Evolutionary conservation across 192 early-diverging fungal species (phyloP).

Genomic region (Entrophospora sp.): DNA sequence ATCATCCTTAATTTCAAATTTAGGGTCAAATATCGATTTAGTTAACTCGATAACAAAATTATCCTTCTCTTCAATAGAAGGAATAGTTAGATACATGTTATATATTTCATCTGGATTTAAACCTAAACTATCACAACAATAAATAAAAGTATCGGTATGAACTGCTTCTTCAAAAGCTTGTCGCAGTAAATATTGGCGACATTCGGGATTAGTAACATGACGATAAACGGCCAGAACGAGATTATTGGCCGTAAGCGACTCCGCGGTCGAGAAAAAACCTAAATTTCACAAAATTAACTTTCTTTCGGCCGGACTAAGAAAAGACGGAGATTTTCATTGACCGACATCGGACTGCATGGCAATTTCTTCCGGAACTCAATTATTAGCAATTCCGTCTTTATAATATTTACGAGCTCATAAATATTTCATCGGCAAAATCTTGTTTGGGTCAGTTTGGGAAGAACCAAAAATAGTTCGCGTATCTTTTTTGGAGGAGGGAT

Average conservation of each 20-base stretch:
- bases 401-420: slow-evolving; percentile 4
- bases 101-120: slow-evolving; percentile 8
- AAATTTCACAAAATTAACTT: background rate
- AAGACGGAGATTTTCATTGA: background rate
- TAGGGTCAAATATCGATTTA: slow-evolving; percentile 2
- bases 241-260: slow-evolving; percentile 2
- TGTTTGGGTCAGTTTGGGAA: slow-evolving; percentile 5
- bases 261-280: slow-evolving; percentile 1
- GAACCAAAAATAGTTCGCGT: slow-evolving; percentile 7
- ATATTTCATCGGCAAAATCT: slow-evolving; percentile 10
- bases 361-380: slow-evolving; percentile 8
- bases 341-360: slow-evolving; percentile 3
- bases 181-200: slow-evolving; percentile 2
- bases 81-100: slow-evolving; percentile 4
- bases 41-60: slow-evolving; percentile 3
- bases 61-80: slow-evolving; percentile 3
- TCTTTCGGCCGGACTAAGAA: background rate
- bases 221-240: slow-evolving; percentile 1
- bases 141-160: slow-evolving; percentile 12
- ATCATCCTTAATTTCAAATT: slow-evolving; percentile 4
- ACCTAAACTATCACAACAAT: slow-evolving; percentile 10
- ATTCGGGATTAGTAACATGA: slow-evolving; percentile 6
- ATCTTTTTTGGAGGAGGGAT: slow-evolving; percentile 1
- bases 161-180: slow-evolving; percentile 8
- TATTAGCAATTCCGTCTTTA: slow-evolving; percentile 7